Evolutionary conservation across 2,329 filamentous ascomycete genomes (phyloP), one percentile per base, ranked within the genome.

Genomic region (Xylariales sp.): DNA sequence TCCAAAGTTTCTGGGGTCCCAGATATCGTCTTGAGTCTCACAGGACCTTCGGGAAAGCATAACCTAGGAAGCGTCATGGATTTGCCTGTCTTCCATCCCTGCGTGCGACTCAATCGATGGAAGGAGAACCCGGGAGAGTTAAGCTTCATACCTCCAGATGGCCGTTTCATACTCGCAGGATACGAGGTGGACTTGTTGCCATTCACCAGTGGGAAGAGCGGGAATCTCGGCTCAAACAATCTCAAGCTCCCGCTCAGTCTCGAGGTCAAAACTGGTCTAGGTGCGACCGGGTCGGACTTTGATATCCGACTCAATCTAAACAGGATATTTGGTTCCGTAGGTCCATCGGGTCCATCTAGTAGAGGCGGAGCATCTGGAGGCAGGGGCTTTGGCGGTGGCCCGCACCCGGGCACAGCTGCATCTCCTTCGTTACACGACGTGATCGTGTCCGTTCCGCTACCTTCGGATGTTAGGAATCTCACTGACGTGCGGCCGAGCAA

Each of bases 131-230:
- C 90, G 0, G 93, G 93, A 3, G 86, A 95, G 50, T 71, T 98
- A n/a, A 95, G 88, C 58, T 98, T 98, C 56, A 80, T 98, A 10
- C 93, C 93, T 2, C 93, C 93, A 1, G 93, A 98, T 60, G 93
- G 93, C 22, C 80, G 88, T 31, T 98, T 97, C 60, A 86, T 95
- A 29, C 73, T 98, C 14, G 90, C 89, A 22, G 90, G 89, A 16
- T 98, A 98, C 58, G 91, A 96, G 62, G 88, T 95, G 15, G 88
- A 98, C 61, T 67, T 98, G 16, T 71, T 97, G 10, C 89, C 89
- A 0, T 78, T 84, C 37, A 76, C 81, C 12, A 73, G 70, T 50
- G 71, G 74, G 15, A 74, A 77, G 51, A 71, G 71, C 39, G 70
- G 75, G 14, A 74, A 66, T 40, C 64, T 78, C 2, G 75, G 65